Base-by-base conservation (phyloP, 768 basidiomycete species). In the Kwoniella europaea region DNA sequence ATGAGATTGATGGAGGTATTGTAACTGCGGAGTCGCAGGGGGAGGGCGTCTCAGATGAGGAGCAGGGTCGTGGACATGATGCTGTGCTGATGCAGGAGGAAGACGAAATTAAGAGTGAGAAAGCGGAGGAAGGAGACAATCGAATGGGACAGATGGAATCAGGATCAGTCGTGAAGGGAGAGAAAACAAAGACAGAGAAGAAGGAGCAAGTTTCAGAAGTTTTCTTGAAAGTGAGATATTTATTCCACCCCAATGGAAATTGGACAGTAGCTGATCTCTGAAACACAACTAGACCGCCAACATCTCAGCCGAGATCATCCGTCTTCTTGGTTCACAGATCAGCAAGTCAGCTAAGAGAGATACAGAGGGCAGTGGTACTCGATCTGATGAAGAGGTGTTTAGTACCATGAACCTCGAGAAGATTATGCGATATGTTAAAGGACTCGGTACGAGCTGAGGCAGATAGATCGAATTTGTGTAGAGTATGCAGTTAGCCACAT, bases 281-380 rank as follows among this genome's bases (percentile, higher is more conserved):
- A 46, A 12, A 46, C 44, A 10, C 44, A 20, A n/a, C 27, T 27
- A 69, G 68, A 69, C 63, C 62, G 68, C 61, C 22, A 6, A 50
- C 15, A 22, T 58, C 12, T 64, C 63, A 10, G 41, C 55, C 2
- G 12, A 63, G 18, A 70, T 70, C 63, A 65, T 70, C 44, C 54
- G 58, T 10, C 9, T 50, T 2, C 63, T 70, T 46, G 68, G 64
- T 29, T 35, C 35, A 9, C 35, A 35, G 35, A 35, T 35, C 35
- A 35, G 35, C 5, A 35, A 35, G 35, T 35, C 35, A 35, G 35
- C 35, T 35, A 7, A 35, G 35, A 35, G 35, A 35, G 35, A 35
- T 35, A 9, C 35, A 6, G 35, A 35, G 35, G 35, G 5, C 35
- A 9, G 35, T 9, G 35, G 7, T 35, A 35, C 55, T 29, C 55